Percentiles rank a stretch among this genome's conserved stretches.
Evolutionary conservation across 176 grass and related monocot species (phyloP).

Genomic region (Lolium rigidum): DNA sequence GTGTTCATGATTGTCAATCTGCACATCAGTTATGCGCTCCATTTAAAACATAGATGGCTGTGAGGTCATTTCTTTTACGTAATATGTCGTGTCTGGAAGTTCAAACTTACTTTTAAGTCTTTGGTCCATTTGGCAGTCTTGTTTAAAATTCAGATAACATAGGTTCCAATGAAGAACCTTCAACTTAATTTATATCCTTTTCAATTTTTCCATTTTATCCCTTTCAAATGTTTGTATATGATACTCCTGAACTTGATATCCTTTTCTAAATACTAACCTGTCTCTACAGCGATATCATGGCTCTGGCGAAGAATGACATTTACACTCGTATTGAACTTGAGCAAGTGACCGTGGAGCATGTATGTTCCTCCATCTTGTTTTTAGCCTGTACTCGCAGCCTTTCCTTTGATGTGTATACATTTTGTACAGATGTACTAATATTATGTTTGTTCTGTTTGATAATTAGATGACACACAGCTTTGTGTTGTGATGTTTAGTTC

Average conservation of each 20-base stretch:
- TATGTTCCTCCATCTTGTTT: constrained; percentile 41
- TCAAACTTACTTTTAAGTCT: background rate
- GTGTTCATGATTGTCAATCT: background rate
- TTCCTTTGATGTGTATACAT: constrained; percentile 1
- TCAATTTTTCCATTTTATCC: background rate
- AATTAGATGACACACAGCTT: constrained; percentile 2
- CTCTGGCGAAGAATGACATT: constrained; percentile 63
- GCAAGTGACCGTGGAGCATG: constrained; percentile 58
- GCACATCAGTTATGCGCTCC: background rate
- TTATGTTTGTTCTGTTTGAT: background rate
- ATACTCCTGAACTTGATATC: background rate
- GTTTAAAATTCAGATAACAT: background rate
- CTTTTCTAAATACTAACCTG: background rate
- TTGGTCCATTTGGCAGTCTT: constrained; percentile 3
- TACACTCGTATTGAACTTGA: constrained; percentile 70
- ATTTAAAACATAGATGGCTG: constrained; percentile 32
- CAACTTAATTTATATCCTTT: constrained; percentile 21
- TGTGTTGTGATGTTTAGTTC: constrained; percentile 23
- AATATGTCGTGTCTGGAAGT: too few species aligned
- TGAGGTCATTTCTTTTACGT: background rate
- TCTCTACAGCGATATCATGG: constrained; percentile 73
- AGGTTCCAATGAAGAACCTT: background rate
- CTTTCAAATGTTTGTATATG: constrained; percentile 8
- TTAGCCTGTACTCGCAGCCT: background rate
- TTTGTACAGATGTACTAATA: background rate